phyloP scores from a whole-genome alignment of 441 rosid genomes.

The Populus hybrid region DNA sequence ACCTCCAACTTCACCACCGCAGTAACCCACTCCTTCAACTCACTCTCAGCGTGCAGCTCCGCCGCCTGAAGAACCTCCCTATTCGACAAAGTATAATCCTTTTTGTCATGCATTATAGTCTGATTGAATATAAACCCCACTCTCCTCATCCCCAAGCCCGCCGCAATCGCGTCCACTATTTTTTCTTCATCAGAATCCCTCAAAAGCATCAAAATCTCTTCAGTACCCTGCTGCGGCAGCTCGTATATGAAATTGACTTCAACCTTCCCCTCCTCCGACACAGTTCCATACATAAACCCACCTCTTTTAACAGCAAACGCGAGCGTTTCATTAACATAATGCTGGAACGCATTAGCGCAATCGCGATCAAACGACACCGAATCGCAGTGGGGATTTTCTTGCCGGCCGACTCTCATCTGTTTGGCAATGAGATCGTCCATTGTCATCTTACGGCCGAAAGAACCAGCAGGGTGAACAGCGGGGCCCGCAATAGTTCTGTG shows the following conservation, averaged over 20 bases:
- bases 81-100: constrained; percentile 71
- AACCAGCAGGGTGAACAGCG: constrained; percentile 65
- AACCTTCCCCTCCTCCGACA: constrained; percentile 69
- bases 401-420: constrained; percentile 83
- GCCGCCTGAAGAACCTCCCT: constrained; percentile 74
- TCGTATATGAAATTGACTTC: constrained; percentile 86
- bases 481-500: constrained; percentile 76
- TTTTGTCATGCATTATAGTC: constrained; percentile 71
- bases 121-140: constrained; percentile 91
- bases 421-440: constrained; percentile 92
- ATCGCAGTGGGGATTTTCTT: constrained; percentile 80
- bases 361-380: constrained; percentile 88
- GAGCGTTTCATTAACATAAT: constrained; percentile 68
- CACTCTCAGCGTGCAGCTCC: constrained; percentile 80
- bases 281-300: constrained; percentile 85
- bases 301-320: constrained; percentile 85
- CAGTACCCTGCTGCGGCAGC: constrained; percentile 91
- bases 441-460: constrained; percentile 98
- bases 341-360: constrained; percentile 78
- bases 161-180: constrained; percentile 71
- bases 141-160: constrained; percentile 79
- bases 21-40: constrained; percentile 91
- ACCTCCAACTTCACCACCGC: constrained; percentile 88
- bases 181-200: constrained; percentile 78
- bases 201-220: constrained; percentile 50